Evolutionary conservation across 1,284 basidiomycete genomes (phyloP), one percentile per base, ranked within the genome.

Genomic region (Fomes fomentarius): DNA sequence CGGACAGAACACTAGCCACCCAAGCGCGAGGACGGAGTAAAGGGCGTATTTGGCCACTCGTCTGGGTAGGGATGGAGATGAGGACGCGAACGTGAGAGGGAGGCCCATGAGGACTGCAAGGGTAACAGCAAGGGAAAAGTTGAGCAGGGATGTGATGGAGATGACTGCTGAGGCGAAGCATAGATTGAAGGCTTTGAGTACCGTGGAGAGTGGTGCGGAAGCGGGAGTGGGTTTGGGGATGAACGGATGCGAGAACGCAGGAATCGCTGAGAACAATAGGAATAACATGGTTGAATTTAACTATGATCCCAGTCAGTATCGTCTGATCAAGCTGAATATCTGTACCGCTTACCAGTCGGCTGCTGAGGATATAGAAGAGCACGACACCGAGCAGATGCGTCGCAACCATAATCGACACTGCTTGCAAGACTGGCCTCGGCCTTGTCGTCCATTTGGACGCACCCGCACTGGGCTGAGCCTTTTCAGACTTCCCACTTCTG

Each of bases 101-200:
- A 87, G 57, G 26, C 84, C 85, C 12, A 90, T 78, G 10, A 82
- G 62, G 33, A 85, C 69, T 0, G 88, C 85, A 8, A 94, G 78
- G 8, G 80, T 70, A 26, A 87, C 84, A 0, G 93, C 89, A 17
- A 96, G 84, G 4, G 91, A 93, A 72, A 94, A 96, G 71, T 96
- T 97, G 66, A 96, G 84, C 56, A 96, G 87, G 4, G 92, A 89
- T 17, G 85, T 86, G 42, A 92, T 84, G 22, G 93, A 93, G 62
- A 96, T 85, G 53, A 94, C 77, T 5, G 92, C 87, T 14, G 93
- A 93, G 42, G 90, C 82, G 46, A 91, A 70, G 70, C 94, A 87
- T 45, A 94, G 77, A 66, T 86, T 86, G 61, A 91, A 72, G 2
- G 89, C 76, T 62, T 90, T 86, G 31, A 94, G 74, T n/a, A 89